Evolutionary conservation across 352 stramenopile genomes (phyloP), one percentile per base, ranked within the genome.

Genomic region (Phytophthora europaea): DNA sequence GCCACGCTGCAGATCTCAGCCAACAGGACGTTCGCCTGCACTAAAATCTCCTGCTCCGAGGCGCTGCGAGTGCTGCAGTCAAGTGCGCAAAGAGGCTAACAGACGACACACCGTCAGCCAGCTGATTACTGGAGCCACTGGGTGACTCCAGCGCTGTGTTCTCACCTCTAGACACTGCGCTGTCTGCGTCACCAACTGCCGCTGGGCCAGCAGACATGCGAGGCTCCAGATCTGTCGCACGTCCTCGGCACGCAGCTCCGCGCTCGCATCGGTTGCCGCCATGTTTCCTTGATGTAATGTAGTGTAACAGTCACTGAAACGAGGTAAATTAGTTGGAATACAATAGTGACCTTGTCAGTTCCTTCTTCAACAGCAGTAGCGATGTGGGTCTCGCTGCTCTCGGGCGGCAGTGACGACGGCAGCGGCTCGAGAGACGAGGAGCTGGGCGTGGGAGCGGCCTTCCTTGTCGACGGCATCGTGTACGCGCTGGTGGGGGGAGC

Each of bases 401-500:
- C 38, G 34, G 48, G 33, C 18, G 34, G 58, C 23, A 57, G 60
- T 38, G 38, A 45, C 13, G 38, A n/a, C 13, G 38, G 38, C 38
- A 75, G 60, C n/a, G 56, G 52, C 28, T 62, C 63, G 28, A 50
- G 34, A 12, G 76, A 82, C 26, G 80, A 85, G 57, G 69, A 86
- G 51, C 43, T 80, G 57, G 84, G 85, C 40, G 87, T 95, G 12
- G 79, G 78, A 4, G 74, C 79, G 3, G 82, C 89, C 13, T 95
- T 95, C 70, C 77, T 94, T 13, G 77, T 88, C 10, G 89, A 92
- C 55, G 76, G 78, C 3, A 89, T 91, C 34, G 79, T 84, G 13
- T 95, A 95, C 40, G 85, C 85, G 45, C 53, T 94, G 6, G 83
- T 95, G 26, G 86, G 78, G n/a, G 76, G 76, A 16, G 79, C 78